Evolutionary conservation across 139 green algal genomes (phyloP).

Genomic region (Chlorella sp.): DNA sequence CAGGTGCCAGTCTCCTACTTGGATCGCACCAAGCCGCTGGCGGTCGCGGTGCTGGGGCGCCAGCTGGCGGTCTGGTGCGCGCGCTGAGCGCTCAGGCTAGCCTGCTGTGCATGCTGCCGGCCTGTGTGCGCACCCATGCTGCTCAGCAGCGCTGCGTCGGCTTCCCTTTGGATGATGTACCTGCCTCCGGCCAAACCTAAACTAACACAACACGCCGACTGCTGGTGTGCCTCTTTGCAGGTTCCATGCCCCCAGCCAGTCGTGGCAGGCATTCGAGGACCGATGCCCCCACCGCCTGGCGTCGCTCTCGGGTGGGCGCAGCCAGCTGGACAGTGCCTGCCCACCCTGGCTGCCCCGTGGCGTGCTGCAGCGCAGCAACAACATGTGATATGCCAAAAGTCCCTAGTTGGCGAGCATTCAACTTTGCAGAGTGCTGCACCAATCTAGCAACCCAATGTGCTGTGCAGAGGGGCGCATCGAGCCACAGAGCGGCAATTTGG

Average conservation of each 20-base stretch:
- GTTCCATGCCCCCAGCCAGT: not conserved
- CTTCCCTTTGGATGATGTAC: no score
- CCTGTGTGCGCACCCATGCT: no score
- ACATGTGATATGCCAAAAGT: no score
- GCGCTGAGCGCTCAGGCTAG: not conserved
- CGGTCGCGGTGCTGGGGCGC: constrained; percentile 52
- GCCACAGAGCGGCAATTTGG: constrained; percentile 51
- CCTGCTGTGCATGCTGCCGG: not conserved
- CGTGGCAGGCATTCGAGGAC: constrained; percentile 58
- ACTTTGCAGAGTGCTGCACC: no score
- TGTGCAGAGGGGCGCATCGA: constrained; percentile 63
- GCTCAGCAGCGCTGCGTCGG: not conserved
- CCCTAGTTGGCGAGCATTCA: no score
- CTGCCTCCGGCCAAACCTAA: no score
- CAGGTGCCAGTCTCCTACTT: constrained; percentile 45
- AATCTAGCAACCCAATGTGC: no score
- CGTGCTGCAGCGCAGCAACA: no score
- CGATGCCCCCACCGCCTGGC: constrained; percentile 71
- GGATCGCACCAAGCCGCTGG: constrained; percentile 31
- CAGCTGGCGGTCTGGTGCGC: constrained; percentile 56
- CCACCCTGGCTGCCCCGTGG: no score
- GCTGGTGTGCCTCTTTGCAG: not conserved
- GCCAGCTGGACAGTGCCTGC: not conserved
- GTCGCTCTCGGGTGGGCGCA: constrained; percentile 49
- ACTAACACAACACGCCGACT: not conserved